These are phyloP conservation scores for Chiua sp. DNA, from an alignment of 1,284 basidiomycete genomes.

Conservation along the genomic window DNA sequence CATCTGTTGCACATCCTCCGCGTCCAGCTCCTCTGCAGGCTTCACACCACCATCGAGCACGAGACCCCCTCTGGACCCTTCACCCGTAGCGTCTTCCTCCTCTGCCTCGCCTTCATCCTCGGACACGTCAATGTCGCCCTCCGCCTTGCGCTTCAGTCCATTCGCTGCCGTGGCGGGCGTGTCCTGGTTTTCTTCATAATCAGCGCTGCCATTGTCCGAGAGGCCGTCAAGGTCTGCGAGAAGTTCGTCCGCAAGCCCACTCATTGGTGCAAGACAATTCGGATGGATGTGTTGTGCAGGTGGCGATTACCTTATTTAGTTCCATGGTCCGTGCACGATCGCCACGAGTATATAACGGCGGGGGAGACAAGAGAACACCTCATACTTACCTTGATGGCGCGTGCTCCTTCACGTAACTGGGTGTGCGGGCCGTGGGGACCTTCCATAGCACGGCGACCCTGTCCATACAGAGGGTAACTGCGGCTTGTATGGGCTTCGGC, in stretches of 20 bases:
- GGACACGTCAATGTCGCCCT: conserved; percentile 55
- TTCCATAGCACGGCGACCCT: conserved; percentile 60
- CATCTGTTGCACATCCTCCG: conserved; percentile 92
- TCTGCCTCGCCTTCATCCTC: conserved; percentile 51
- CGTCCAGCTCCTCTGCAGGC: conserved; percentile 93
- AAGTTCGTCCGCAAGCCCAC: conserved; percentile 85
- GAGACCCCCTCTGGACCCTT: conserved; percentile 57
- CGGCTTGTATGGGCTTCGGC: conserved; percentile 41
- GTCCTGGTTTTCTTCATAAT: conserved; percentile 53
- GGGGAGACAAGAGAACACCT: background rate
- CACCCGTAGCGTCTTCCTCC: conserved; percentile 45
- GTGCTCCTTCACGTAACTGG: conserved; percentile 44
- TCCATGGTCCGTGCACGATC: conserved; percentile 30
- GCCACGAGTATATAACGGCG: conserved; percentile 20
- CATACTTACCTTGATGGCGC: conserved; percentile 45
- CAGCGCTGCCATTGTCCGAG: conserved; percentile 66
- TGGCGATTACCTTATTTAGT: conserved; percentile 16
- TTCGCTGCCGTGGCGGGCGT: conserved; percentile 39
- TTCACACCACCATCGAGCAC: conserved; percentile 89
- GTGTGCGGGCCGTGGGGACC: conserved; percentile 49
- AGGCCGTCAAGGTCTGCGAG: conserved; percentile 86
- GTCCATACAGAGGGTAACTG: conserved; percentile 38
- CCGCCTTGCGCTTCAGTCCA: conserved; percentile 66
- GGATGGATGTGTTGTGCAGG: background rate
- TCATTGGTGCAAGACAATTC: conserved; percentile 49